Evolutionary conservation across 2,329 filamentous ascomycete genomes (phyloP).

Genomic region (Claviceps africana): DNA sequence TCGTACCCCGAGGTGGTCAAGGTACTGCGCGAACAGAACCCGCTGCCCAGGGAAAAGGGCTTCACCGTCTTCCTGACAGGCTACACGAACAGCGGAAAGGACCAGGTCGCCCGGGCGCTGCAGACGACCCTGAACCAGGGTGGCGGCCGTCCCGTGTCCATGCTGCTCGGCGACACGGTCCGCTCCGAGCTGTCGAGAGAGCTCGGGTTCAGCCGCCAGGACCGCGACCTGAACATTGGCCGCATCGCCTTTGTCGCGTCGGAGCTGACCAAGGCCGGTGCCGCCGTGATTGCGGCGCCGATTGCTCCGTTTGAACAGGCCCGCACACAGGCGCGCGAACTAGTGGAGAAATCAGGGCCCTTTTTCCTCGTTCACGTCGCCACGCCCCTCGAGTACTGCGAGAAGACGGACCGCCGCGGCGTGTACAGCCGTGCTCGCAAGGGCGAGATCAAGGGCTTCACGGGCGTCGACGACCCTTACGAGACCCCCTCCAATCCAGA

Average conservation of each 20-base stretch:
- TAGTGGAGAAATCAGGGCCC: conserved; percentile 74
- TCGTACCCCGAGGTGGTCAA: conserved; percentile 97
- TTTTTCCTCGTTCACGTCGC: conserved; percentile 95
- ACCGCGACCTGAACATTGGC: conserved; percentile 87
- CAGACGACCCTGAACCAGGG: conserved; percentile 98
- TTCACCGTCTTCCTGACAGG: conserved; percentile 98
- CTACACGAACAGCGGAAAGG: conserved; percentile 93
- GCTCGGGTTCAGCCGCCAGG: conserved; percentile 84
- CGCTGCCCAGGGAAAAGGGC: conserved; percentile 76
- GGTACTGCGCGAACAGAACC: conserved; percentile 92
- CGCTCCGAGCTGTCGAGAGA: conserved; percentile 86
- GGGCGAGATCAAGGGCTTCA: conserved; percentile 96
- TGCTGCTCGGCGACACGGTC: conserved; percentile 91
- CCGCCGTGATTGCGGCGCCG: conserved; percentile 89
- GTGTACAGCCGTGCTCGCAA: conserved; percentile 72
- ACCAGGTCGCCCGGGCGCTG: conserved; percentile 85
- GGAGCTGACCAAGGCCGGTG: conserved; percentile 83
- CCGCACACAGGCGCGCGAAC: conserved; percentile 63
- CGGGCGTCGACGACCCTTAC: conserved; percentile 94
- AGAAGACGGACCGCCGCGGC: conserved; percentile 88
- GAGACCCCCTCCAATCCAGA: conserved; percentile 72
- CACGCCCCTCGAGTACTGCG: conserved; percentile 80
- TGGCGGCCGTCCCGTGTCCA: conserved; percentile 83
- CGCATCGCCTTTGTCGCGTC: conserved; percentile 94
- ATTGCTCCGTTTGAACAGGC: conserved; percentile 85